phyloP scores from a whole-genome alignment of 345 rosid genomes.

The Citrus glauca region DNA sequence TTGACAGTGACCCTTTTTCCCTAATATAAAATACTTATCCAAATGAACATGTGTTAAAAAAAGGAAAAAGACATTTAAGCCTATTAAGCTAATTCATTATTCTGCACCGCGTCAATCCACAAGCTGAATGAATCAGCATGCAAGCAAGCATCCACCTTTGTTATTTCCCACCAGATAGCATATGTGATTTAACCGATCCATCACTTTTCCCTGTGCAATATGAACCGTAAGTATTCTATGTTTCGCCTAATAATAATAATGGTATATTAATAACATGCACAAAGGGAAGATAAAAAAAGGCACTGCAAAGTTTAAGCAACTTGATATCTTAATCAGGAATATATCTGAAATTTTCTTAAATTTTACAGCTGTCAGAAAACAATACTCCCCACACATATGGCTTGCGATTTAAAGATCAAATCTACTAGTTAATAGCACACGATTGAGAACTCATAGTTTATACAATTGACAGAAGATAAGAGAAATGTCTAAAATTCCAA shows the following conservation, averaged over 20 bases:
- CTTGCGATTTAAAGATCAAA: background rate
- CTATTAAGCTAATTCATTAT: background rate
- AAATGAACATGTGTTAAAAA: background rate
- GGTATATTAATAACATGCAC: background rate
- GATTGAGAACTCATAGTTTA: background rate
- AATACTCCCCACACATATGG: background rate
- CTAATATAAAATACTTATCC: background rate
- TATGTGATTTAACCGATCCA: background rate
- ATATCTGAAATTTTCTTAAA: background rate
- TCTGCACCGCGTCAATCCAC: background rate
- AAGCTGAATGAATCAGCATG: background rate
- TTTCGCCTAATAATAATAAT: background rate
- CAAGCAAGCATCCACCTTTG: background rate
- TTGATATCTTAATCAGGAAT: background rate
- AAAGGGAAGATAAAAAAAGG: background rate
- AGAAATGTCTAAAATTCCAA: background rate
- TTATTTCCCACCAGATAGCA: background rate
- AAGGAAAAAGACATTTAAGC: background rate
- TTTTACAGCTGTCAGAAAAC: background rate
- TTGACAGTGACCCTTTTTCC: background rate
- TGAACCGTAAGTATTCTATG: background rate
- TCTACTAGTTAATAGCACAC: background rate
- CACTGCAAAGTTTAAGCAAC: background rate
- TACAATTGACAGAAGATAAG: background rate
- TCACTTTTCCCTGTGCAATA: background rate